Evolutionary conservation across 495 filamentous ascomycete genomes (phyloP), one percentile per base, ranked within the genome.

Genomic region (Tirmania nivea): DNA sequence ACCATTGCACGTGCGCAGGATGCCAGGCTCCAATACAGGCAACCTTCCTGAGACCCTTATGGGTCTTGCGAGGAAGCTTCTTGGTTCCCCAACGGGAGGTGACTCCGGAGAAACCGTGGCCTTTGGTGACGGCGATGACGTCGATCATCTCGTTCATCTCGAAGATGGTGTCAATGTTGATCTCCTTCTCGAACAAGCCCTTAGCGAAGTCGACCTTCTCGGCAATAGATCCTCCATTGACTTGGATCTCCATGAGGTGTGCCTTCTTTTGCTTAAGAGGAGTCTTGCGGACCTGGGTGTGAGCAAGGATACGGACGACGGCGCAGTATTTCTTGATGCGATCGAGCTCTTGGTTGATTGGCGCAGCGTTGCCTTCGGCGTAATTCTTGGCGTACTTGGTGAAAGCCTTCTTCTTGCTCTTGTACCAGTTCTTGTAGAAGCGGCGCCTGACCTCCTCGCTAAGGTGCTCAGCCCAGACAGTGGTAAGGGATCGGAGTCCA

Each of bases 391-490:
- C 84, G 74, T 99, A 99, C 78, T 92, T 94, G 76, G 92, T 99
- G 78, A 96, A 99, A 55, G 92, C 92, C 87, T 99, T 99, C 85
- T 94, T 96, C 88, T 99, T 99, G 78, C 78, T 83, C 78, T 92
- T 93, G 84, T 99, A 99, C 92, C 92, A 99, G 79, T 99, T 99
- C 86, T 99, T 99, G 83, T 99, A 99, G 85, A 99, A 99, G 69
- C 92, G 87, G 61, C 92, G 83, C 78, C 92, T 94, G 72, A 99
- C 70, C 76, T 95, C 92, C 71, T 99, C 92, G 72, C 81, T 82
- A 69, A 99, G 71, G 73, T 99, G 92, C 78, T 95, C 88, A 68
- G 90, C 90, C 92, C 92, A 99, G 70, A 99, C 83, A 68, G 92
- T 99, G 68, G 88, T 94, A 69, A 99, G 86, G 55, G 92, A 96